These are phyloP conservation scores for Geoglossum cookeanum DNA, from an alignment of 2,329 filamentous ascomycete genomes.

Conservation along the genomic window DNA sequence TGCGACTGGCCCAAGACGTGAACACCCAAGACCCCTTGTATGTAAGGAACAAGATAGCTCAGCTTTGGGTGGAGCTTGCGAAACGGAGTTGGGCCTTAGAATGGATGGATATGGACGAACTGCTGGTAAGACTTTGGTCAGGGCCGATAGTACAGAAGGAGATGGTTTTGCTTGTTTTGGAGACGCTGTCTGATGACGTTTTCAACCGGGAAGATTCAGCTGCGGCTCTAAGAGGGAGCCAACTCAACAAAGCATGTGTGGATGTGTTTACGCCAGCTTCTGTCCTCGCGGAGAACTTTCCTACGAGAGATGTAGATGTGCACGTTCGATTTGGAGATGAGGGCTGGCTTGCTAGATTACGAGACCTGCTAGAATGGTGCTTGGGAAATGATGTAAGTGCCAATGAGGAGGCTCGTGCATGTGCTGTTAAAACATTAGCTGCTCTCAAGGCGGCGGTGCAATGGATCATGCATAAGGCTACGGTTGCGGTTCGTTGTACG, in stretches of 20 bases:
- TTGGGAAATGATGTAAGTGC: conserved; percentile 44
- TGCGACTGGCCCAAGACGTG: conserved; percentile 57
- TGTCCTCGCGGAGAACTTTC: conserved; percentile 58
- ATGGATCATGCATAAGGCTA: conserved; percentile 75
- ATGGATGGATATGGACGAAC: conserved; percentile 87
- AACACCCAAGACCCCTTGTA: conserved; percentile 58
- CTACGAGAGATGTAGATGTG: conserved; percentile 47
- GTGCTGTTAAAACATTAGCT: conserved; percentile 57
- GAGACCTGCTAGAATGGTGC: conserved; percentile 54
- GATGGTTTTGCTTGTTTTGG: conserved; percentile 71
- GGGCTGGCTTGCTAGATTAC: conserved; percentile 71
- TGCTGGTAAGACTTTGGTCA: conserved; percentile 64
- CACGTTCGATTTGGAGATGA: conserved; percentile 60
- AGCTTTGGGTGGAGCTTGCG: conserved; percentile 86
- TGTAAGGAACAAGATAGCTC: conserved; percentile 79
- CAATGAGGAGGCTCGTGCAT: conserved; percentile 47
- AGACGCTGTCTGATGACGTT: conserved; percentile 84
- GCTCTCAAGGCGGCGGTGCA: conserved; percentile 61
- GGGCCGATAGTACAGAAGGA: conserved; percentile 50
- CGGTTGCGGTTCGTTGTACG: conserved; percentile 52
- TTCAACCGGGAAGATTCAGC: conserved; percentile 81
- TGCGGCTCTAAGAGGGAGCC: conserved; percentile 62
- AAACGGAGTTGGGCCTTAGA: conserved; percentile 85
- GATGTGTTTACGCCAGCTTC: conserved; percentile 75
- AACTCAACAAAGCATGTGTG: conserved; percentile 74